Percentiles rank a stretch among this genome's conserved stretches.
Evolutionary conservation across 2,329 filamentous ascomycete genomes (phyloP).

Genomic region (Xylariaceae sp.): DNA sequence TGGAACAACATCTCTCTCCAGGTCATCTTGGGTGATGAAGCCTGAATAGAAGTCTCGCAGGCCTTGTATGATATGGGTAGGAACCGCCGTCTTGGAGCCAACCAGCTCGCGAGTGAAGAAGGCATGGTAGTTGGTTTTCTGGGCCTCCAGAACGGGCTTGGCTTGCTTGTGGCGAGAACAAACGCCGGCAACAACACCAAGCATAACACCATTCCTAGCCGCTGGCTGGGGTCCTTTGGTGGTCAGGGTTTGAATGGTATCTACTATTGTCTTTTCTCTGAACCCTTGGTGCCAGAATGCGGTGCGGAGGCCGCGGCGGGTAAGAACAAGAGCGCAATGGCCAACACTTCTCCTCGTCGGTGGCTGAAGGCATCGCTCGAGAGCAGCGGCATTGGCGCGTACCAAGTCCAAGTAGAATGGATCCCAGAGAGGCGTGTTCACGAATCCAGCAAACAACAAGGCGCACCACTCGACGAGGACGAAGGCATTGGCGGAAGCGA

Average conservation of each 20-base stretch:
- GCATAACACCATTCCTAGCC: conserved; percentile 68
- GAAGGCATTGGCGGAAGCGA: conserved; percentile 78
- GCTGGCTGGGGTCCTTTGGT: conserved; percentile 61
- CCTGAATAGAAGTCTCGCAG: conserved; percentile 77
- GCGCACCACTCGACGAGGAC: conserved; percentile 89
- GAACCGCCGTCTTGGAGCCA: conserved; percentile 68
- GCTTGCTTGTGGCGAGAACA: conserved; percentile 66
- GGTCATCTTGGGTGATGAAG: conserved; percentile 70
- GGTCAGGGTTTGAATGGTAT: conserved; percentile 64
- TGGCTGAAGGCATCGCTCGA: conserved; percentile 74
- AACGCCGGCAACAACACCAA: conserved; percentile 86
- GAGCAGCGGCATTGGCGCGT: conserved; percentile 63
- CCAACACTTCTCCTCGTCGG: conserved; percentile 60
- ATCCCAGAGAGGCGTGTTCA: conserved; percentile 59
- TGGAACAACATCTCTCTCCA: conserved; percentile 72
- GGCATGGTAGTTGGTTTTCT: conserved; percentile 69
- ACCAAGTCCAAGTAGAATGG: conserved; percentile 63
- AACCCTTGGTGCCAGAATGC: conserved; percentile 59
- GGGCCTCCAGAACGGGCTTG: conserved; percentile 57
- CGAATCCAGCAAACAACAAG: conserved; percentile 69
- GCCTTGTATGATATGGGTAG: conserved; percentile 67
- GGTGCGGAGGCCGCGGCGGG: conserved; percentile 73
- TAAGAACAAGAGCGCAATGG: conserved; percentile 71
- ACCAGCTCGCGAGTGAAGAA: conserved; percentile 86
- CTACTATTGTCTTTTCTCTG: conserved; percentile 57